Base-by-base conservation (phyloP, 371 early-diverging fungal species). In the Mucor plumbeus region DNA sequence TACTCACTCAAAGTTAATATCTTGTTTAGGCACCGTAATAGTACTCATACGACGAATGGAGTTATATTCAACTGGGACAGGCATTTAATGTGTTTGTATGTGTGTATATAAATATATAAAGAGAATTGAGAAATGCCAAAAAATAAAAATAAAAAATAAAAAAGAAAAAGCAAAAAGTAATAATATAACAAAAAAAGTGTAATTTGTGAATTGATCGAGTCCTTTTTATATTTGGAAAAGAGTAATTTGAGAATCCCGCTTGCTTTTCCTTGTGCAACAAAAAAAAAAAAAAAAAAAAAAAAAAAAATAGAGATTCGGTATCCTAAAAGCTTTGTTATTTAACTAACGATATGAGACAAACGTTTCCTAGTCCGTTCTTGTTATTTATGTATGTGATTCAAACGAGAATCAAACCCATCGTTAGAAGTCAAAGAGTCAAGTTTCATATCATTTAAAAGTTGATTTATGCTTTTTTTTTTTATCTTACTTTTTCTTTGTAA, bases 11-110 rank as follows among this genome's bases (percentile, higher is more conserved):
- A 79, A 74, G n/a, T 72, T 69, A 6, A 74, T 76, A 53, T 76
- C 75, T 61, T 79, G 77, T 34, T 77, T 78, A 5, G 78, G 78
- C 21, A 78, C 70, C 31, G 73, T 79, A 44, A 79, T 68, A n/a
- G 75, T 76, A 57, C 80, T 79, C 74, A 76, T 76, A 67, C 80
- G 80, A 10, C 80, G 72, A 60, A 70, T 48, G 36, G 68, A 73
- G 57, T 38, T 67, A 34, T 68, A 70, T 69, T 79, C 80, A 69
- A 79, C 69, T 66, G 80, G 80, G 31, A 71, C 74, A 63, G 80
- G 80, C 80, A 79, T 79, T 67, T 73, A 15, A 41, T 38, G 14
- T 26, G 13, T 64, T 35, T 50, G 36, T 7, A 40, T 26, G 36
- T 15, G 40, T 40, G 31, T 63, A 10, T 67, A 44, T n/a, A n/a